A percentile compares a stretch with the other conserved stretches of the same genome.
phyloP scores from a whole-genome alignment of 176 grass and related monocot genomes.

The Chrysopogon serrulatus region DNA sequence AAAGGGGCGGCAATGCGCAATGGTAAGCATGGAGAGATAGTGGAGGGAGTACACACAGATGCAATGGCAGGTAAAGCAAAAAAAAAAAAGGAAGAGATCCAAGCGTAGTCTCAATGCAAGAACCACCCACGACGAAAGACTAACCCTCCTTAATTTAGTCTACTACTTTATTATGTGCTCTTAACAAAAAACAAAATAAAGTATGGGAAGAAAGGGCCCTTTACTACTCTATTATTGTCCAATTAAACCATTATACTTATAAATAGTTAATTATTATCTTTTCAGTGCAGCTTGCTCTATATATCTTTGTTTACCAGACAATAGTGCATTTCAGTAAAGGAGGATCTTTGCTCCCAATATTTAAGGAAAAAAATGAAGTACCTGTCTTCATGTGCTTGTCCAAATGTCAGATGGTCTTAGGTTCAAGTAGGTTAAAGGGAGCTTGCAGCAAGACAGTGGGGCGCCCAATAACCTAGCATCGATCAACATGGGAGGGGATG shows the following conservation, averaged over 20 bases:
- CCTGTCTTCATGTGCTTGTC: constrained; percentile 20
- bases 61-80: not conserved
- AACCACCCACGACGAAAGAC: constrained; percentile 23
- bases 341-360: constrained; percentile 8
- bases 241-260: not conserved
- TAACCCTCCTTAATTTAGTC: constrained; percentile 8
- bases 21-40: no score
- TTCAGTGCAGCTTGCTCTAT: constrained; percentile 26
- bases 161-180: constrained; percentile 12
- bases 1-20: not conserved
- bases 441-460: constrained; percentile 26
- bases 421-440: constrained; percentile 29
- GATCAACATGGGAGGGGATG: no score
- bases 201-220: not conserved
- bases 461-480: constrained; percentile 40
- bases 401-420: constrained; percentile 43
- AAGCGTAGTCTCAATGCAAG: constrained; percentile 36
- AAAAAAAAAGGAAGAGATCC: constrained; percentile 24
- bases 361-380: constrained; percentile 8
- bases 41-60: no score
- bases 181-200: constrained; percentile 17
- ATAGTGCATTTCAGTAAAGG: constrained; percentile 20
- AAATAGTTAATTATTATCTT: not conserved
- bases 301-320: not conserved
- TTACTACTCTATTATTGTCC: constrained; percentile 39